Conservation (phyloP, 2,329 filamentous ascomycete genomes). For the Penicillium sp. region DNA sequence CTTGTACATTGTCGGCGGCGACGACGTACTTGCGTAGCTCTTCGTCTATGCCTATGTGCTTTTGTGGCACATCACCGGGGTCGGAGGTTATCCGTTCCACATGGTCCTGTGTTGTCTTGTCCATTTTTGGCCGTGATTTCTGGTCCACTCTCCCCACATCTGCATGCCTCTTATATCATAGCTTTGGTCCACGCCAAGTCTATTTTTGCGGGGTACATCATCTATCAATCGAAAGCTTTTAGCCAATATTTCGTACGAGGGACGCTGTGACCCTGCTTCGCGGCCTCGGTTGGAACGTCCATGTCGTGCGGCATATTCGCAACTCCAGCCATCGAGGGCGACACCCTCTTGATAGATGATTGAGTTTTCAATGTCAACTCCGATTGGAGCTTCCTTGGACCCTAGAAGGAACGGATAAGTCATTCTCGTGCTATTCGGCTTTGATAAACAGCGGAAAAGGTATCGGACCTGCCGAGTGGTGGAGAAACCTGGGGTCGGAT, state of each 20-base stretch:
- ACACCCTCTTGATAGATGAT: no score
- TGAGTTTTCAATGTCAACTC: background rate
- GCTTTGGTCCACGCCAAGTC: background rate
- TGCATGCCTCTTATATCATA: conserved; percentile 5
- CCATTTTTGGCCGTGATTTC: background rate
- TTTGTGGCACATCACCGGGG: background rate
- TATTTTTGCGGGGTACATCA: conserved; percentile 5
- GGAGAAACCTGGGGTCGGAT: background rate
- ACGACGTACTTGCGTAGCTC: conserved; percentile 6
- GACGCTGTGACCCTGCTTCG: background rate
- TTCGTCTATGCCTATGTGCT: conserved; percentile 4
- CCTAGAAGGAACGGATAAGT: background rate
- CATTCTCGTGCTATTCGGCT: background rate
- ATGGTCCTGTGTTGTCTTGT: conserved; percentile 5
- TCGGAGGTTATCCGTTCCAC: conserved; percentile 1
- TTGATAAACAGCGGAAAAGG: background rate
- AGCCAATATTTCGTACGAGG: background rate
- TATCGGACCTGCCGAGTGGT: background rate
- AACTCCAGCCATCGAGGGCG: no score
- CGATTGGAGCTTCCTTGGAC: background rate
- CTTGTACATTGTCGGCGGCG: conserved; percentile 2
- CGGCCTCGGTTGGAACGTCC: no score
- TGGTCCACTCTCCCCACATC: conserved; percentile 1
- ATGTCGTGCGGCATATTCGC: no score
- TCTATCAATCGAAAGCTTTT: background rate